A percentile compares a stretch with the other conserved stretches of the same genome.
These are phyloP conservation scores for Dichomitus squalens DNA, from an alignment of 1,284 basidiomycete genomes.

Conservation along the genomic window DNA sequence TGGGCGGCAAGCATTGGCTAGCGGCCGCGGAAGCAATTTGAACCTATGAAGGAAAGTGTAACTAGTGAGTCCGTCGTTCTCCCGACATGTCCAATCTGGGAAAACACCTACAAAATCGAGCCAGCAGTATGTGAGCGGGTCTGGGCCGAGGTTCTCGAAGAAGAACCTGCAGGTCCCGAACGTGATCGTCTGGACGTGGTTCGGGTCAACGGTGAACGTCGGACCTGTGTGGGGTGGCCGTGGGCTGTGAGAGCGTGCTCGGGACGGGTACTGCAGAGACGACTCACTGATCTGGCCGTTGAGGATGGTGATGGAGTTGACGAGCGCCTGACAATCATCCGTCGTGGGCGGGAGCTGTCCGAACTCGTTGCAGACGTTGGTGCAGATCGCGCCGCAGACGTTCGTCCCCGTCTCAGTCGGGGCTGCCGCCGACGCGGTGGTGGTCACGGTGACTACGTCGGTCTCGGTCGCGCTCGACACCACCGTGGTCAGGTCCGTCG, in stretches of 20 bases:
- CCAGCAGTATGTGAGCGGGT: constrained; percentile 25
- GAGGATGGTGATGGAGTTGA: constrained; percentile 30
- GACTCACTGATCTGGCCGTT: constrained; percentile 22
- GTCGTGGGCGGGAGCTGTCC: constrained; percentile 29
- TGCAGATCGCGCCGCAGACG: constrained; percentile 7
- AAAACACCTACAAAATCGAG: constrained; percentile 17
- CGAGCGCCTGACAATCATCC: constrained; percentile 30
- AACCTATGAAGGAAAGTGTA: too few species aligned
- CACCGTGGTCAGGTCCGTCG: constrained; percentile 8
- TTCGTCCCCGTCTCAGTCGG: not conserved
- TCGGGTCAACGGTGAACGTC: constrained; percentile 21
- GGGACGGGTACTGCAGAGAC: not conserved
- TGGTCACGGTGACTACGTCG: constrained; percentile 24
- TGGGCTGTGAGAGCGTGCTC: not conserved
- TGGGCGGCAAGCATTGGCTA: constrained; percentile 17
- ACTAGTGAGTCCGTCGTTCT: too few species aligned
- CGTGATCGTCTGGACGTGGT: constrained; percentile 26
- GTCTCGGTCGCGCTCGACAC: constrained; percentile 12
- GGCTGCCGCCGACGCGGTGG: constrained; percentile 14
- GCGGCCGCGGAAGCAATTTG: constrained; percentile 8
- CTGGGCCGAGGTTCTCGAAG: constrained; percentile 25
- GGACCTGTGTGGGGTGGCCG: constrained; percentile 16
- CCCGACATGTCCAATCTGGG: too few species aligned
- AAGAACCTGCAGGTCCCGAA: constrained; percentile 30
- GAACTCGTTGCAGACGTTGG: constrained; percentile 20